These are phyloP conservation scores for Turnera subulata DNA, from an alignment of 345 rosid genomes.

Conservation along the genomic window DNA sequence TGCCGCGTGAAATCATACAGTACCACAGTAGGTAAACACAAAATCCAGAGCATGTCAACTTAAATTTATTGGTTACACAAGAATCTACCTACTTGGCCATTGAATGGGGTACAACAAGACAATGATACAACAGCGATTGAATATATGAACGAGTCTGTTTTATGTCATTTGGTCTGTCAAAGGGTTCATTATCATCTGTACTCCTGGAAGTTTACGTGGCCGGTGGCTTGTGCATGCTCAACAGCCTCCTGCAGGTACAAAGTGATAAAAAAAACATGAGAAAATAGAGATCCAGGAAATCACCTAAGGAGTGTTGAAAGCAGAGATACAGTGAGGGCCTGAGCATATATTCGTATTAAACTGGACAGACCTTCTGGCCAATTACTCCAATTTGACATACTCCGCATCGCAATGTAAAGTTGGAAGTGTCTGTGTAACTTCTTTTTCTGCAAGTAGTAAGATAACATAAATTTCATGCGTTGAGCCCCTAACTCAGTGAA, in stretches of 20 bases:
- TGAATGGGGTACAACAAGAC: too few relatives aligned
- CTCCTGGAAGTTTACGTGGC: conserved; percentile 93
- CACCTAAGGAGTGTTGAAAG: not conserved
- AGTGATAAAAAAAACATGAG: not conserved
- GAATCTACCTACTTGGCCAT: too few relatives aligned
- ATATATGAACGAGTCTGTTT: too few relatives aligned
- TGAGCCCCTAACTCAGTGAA: too few relatives aligned
- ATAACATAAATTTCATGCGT: too few relatives aligned
- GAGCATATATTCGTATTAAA: not conserved
- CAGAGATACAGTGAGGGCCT: not conserved
- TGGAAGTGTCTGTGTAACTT: conserved; percentile 74
- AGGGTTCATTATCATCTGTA: conserved; percentile 9
- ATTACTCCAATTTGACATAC: conserved; percentile 86
- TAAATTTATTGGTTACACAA: too few relatives aligned
- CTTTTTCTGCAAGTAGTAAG: conserved; percentile 47
- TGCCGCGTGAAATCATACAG: too few relatives aligned
- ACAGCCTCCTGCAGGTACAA: conserved; percentile 62
- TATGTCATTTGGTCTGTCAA: not conserved
- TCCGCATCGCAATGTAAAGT: conserved; percentile 90
- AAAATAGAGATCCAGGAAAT: not conserved
- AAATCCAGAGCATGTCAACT: too few relatives aligned
- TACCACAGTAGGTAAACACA: too few relatives aligned
- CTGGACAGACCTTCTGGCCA: conserved; percentile 67
- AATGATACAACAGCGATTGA: too few relatives aligned
- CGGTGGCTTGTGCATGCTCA: conserved; percentile 93